Evolutionary conservation across 495 filamentous ascomycete species (phyloP), one percentile per base, ranked within the genome.

Genomic region (Trichoderma erinaceum): DNA sequence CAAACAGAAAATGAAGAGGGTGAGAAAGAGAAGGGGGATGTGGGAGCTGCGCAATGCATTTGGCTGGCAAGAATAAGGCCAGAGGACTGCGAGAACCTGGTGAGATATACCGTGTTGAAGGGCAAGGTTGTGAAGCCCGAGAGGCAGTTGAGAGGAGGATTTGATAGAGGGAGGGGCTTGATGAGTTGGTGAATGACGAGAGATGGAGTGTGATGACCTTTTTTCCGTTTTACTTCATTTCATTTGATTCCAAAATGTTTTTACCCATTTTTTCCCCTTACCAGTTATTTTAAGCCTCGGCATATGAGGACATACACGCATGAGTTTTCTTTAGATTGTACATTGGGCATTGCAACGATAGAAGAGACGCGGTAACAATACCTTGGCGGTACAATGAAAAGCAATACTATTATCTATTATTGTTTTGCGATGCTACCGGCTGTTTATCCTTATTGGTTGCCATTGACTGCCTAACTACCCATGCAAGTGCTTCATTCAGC

Each of bases 31-130:
- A 80, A 76, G 41, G 78, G 78, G 5, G 76, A 82, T 44, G 83
- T 86, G 32, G 85, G 88, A 29, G 93, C 90, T 1, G 86, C 84
- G 66, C 93, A 97, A 81, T 94, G 93, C 66, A 94, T 99, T 70
- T 99, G 95, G 95, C 80, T 99, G 29, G 95, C 94, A 46, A 83
- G 93, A 41, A 88, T 99, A 12, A 76, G 84, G 73, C 95, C 96
- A 2, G 91, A 95, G 80, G 92, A 99, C 74, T 97, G 96, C 68
- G 95, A 97, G 83, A 93, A 92, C 67, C 89, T 99, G 66, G 87
- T 99, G 50, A 84, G 86, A 75, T 96, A 88, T 76, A 98, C 96
- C 0, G 86, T 99, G 1, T 73, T 97, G 71, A 88, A 97, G 82
- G 96, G 95, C 7, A 97, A 96, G 82, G 89, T 98, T 21, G 86